These are phyloP conservation scores for Boletus subcaerulescens DNA, from an alignment of 768 basidiomycete species.

Conservation along the genomic window DNA sequence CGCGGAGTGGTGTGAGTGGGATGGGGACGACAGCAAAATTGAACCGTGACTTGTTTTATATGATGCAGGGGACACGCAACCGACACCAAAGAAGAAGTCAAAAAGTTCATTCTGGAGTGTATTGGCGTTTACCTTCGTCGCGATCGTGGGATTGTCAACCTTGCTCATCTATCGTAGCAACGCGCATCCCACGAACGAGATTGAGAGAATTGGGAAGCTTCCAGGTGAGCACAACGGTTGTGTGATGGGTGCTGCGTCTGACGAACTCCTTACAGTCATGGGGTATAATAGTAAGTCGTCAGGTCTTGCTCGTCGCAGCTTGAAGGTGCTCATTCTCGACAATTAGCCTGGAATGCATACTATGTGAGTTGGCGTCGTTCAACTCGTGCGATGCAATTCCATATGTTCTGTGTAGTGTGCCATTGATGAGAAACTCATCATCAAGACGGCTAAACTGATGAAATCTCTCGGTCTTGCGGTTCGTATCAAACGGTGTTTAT, in stretches of 20 bases:
- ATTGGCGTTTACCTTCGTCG: slow-evolving; percentile 19
- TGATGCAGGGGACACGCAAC: not conserved
- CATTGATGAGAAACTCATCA: slow-evolving; percentile 52
- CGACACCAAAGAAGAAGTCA: not conserved
- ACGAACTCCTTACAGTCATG: slow-evolving; percentile 39
- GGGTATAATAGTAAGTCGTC: slow-evolving; percentile 58
- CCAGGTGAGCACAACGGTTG: slow-evolving; percentile 28
- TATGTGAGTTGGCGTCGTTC: slow-evolving; percentile 39
- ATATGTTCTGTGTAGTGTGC: slow-evolving; percentile 41
- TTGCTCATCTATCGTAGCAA: slow-evolving; percentile 13
- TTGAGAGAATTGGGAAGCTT: slow-evolving; percentile 32
- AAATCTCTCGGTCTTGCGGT: slow-evolving; percentile 51
- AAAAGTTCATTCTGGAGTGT: slow-evolving; percentile 4
- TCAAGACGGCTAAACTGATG: slow-evolving; percentile 49
- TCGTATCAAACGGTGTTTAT: slow-evolving; percentile 6
- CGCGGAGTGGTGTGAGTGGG: not conserved
- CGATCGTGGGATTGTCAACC: slow-evolving; percentile 15
- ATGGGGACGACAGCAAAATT: not conserved
- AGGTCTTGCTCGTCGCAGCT: not conserved
- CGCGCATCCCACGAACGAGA: not conserved
- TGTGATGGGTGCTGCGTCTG: not conserved
- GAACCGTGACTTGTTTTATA: not conserved
- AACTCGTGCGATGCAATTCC: not conserved
- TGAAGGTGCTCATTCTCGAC: slow-evolving; percentile 1
- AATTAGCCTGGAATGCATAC: slow-evolving; percentile 66